A percentile compares a stretch with the other conserved stretches of the same genome.
These are phyloP conservation scores for Paramecium primaurelia DNA, from an alignment of 73 alveolate genomes.

Conservation along the genomic window DNA sequence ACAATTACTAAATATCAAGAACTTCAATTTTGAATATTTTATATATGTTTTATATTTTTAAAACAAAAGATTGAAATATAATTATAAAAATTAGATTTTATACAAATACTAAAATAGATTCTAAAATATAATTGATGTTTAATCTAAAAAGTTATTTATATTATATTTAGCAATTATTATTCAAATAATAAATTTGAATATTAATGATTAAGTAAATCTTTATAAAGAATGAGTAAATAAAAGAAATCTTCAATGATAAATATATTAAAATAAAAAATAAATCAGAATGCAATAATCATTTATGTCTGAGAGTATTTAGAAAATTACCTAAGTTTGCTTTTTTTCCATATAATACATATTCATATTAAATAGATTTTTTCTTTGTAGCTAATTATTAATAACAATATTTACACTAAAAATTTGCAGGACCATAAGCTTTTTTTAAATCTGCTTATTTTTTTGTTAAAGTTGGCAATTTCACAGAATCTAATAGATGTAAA, in stretches of 20 bases:
- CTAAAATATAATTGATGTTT: too few species aligned
- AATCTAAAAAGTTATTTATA: too few species aligned
- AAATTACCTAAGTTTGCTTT: slow-evolving; percentile 24
- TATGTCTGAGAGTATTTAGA: slow-evolving; percentile 28
- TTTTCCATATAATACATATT: slow-evolving; percentile 1
- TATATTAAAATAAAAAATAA: background rate
- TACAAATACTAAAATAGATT: too few species aligned
- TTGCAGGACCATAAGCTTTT: slow-evolving; percentile 20
- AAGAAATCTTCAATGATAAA: background rate
- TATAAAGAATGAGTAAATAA: too few species aligned
- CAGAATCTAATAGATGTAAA: background rate
- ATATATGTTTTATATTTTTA: background rate
- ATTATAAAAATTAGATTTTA: too few species aligned
- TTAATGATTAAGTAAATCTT: too few species aligned
- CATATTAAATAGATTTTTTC: slow-evolving; percentile 36
- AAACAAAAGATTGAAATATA: too few species aligned
- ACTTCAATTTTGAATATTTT: background rate
- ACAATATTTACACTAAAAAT: background rate
- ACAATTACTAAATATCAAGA: background rate
- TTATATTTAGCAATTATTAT: too few species aligned
- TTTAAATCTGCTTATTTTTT: background rate
- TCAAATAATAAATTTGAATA: too few species aligned
- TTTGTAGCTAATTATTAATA: background rate
- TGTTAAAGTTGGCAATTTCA: slow-evolving; percentile 1
- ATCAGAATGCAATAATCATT: background rate